Base-by-base conservation (phyloP, 805 yeast genomes). In the Soucietia sequanensis region DNA sequence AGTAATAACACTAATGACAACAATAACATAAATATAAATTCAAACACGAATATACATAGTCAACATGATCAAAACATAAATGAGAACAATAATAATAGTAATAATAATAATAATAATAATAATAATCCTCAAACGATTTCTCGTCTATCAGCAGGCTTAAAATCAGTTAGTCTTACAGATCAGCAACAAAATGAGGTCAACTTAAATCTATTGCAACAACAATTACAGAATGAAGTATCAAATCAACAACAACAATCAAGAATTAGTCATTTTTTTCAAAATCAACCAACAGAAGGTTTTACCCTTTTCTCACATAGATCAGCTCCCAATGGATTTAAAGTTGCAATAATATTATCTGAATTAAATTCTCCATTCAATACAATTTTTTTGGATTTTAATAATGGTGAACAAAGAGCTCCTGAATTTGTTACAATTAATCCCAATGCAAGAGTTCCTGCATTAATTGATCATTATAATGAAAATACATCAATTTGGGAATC, bases 291-390 rank as follows among this genome's bases (percentile, higher is more conserved):
- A 13, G 84, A 81, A 44, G 97, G 97, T 1, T 86, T 76, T 58
- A 87, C 96, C 1, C 68, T 90, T 30, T 88, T 85, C 76, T 51
- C 95, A 62, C 79, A 82, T 53, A 50, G 95, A 47, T 82, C 91
- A 3, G 96, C 96, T 1, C 97, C 97, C 18, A 90, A 90, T 60
- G 97, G 97, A 2, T 90, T 87, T 71, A 91, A 93, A 62, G 95
- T 91, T 11, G 96, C 97, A 18, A 88, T 90, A 29, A 82, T 88
- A 20, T 68, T 93, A 39, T 78, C 88, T 38, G 98, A 91, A 60
- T 74, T 91, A 47, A 84, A 84, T 38, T 74, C 83, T 52, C 77
- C 76, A 22, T 91, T 84, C 64, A 78, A 80, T 47, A 88, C 96
- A 2, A 79, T 89, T 36, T 83, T 86, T 48, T 68, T 90, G 36